phyloP scores from a whole-genome alignment of 768 basidiomycete genomes.

The Suillus variegatus region DNA sequence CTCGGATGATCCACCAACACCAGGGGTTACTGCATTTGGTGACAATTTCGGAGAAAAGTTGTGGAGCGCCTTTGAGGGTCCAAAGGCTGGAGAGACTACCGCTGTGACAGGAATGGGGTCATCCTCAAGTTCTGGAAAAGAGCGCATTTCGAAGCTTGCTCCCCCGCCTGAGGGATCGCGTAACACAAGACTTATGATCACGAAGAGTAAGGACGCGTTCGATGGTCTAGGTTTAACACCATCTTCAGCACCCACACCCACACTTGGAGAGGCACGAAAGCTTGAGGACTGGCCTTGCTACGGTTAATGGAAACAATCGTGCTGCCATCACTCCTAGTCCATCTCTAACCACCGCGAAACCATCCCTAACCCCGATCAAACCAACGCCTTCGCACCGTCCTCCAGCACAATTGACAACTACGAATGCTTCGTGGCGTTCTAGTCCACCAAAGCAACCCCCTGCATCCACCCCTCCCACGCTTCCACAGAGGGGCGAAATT shows the following conservation, averaged over 20 bases:
- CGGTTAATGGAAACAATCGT: slow-evolving; percentile 42
- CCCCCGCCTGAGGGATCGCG: slow-evolving; percentile 32
- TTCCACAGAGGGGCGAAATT: slow-evolving; percentile 41
- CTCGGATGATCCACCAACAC: slow-evolving; percentile 23
- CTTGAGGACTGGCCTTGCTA: slow-evolving; percentile 69
- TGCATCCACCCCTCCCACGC: slow-evolving; percentile 31
- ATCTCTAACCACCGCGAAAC: slow-evolving; percentile 17
- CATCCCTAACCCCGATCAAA: slow-evolving; percentile 19
- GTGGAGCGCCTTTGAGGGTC: slow-evolving; percentile 52
- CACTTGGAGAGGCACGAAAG: slow-evolving; percentile 75
- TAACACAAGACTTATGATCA: slow-evolving; percentile 30
- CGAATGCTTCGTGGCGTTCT: slow-evolving; percentile 21
- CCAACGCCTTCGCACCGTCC: slow-evolving; percentile 33
- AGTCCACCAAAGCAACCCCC: slow-evolving; percentile 18
- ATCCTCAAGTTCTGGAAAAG: slow-evolving; percentile 16
- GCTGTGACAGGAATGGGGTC: slow-evolving; percentile 2
- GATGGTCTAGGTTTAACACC: slow-evolving; percentile 64
- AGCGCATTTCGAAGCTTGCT: slow-evolving; percentile 23
- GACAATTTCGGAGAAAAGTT: slow-evolving; percentile 64
- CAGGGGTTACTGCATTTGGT: slow-evolving; percentile 52
- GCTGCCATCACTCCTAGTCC: slow-evolving; percentile 14
- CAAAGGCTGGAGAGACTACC: slow-evolving; percentile 12
- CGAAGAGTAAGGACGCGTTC: slow-evolving; percentile 70
- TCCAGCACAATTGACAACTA: slow-evolving; percentile 13
- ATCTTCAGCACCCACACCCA: slow-evolving; percentile 54